Conservation (phyloP, 495 filamentous ascomycete species). For the Penicillium paxilli region DNA sequence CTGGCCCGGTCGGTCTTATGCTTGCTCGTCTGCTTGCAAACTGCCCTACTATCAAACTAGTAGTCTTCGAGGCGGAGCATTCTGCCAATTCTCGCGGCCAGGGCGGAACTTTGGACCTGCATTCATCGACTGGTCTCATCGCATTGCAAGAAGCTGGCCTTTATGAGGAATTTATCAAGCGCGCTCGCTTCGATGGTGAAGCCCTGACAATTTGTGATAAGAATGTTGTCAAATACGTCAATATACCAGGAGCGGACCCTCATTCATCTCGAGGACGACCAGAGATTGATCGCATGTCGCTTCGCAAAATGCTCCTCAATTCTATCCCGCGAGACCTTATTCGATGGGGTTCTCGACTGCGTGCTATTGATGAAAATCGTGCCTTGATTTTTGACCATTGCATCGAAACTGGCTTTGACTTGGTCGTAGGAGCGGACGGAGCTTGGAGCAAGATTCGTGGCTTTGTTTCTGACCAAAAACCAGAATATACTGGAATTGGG, state of each 20-base stretch:
- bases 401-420: constrained; percentile 3
- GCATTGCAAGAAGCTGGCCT: constrained; percentile 54
- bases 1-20: constrained; percentile 54
- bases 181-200: constrained; percentile 36
- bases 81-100: constrained; percentile 14
- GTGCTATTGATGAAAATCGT: not conserved
- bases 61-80: constrained; percentile 51
- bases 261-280: constrained; percentile 26
- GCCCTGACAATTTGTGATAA: constrained; percentile 12
- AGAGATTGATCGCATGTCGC: constrained; percentile 37
- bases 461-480: constrained; percentile 36
- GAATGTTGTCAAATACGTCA: not conserved
- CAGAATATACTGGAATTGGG: constrained; percentile 50
- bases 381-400: constrained; percentile 5
- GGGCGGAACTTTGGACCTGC: constrained; percentile 58
- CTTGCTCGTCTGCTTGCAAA: constrained; percentile 56
- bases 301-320: constrained; percentile 40
- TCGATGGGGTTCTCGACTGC: constrained; percentile 30
- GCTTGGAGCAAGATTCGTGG: constrained; percentile 6
- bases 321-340: constrained; percentile 32
- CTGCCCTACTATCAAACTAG: constrained; percentile 40
- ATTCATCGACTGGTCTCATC: constrained; percentile 46
- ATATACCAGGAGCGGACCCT: not conserved
- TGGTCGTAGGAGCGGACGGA: constrained; percentile 13
- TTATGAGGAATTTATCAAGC: constrained; percentile 41